Evolutionary conservation across 1,284 basidiomycete species (phyloP).

Genomic region (Sparassis latifolia): DNA sequence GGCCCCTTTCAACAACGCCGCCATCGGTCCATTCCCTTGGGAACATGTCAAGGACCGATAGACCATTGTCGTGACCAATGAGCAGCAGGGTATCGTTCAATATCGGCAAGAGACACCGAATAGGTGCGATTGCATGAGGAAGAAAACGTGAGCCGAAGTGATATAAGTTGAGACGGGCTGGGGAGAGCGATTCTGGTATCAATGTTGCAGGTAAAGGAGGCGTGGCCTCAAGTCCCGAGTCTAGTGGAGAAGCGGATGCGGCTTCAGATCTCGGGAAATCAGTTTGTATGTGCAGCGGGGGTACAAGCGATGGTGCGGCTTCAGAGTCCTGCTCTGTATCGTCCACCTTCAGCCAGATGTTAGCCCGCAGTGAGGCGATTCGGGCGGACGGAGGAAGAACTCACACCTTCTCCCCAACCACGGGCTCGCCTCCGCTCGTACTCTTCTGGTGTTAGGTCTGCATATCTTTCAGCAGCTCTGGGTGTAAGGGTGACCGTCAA

Average conservation of each 20-base stretch:
- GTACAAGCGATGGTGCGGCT: neutral
- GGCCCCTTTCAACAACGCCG: conserved; percentile 47
- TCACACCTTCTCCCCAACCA: conserved; percentile 56
- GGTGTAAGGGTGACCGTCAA: conserved; percentile 1
- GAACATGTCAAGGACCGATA: conserved; percentile 75
- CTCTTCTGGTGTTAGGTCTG: conserved; percentile 54
- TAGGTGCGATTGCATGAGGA: conserved; percentile 67
- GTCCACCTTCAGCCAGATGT: conserved; percentile 1
- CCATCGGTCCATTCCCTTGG: conserved; percentile 54
- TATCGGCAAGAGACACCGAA: conserved; percentile 66
- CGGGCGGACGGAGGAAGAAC: conserved; percentile 6
- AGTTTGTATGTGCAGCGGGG: conserved; percentile 40
- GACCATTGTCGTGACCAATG: conserved; percentile 69
- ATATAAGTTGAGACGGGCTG: conserved; percentile 59
- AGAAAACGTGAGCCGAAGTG: conserved; percentile 79
- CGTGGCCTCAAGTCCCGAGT: conserved; percentile 9
- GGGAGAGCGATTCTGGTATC: conserved; percentile 43
- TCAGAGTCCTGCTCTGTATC: neutral
- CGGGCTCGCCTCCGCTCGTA: conserved; percentile 48
- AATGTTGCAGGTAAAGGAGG: conserved; percentile 36
- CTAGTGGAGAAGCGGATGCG: conserved; percentile 19
- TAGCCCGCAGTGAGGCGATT: neutral
- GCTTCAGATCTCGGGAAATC: conserved; percentile 20
- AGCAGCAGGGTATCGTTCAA: conserved; percentile 56
- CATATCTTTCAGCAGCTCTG: conserved; percentile 77